These are phyloP conservation scores for Penicillium diatomitis DNA, from an alignment of 495 filamentous ascomycete genomes.

Conservation along the genomic window DNA sequence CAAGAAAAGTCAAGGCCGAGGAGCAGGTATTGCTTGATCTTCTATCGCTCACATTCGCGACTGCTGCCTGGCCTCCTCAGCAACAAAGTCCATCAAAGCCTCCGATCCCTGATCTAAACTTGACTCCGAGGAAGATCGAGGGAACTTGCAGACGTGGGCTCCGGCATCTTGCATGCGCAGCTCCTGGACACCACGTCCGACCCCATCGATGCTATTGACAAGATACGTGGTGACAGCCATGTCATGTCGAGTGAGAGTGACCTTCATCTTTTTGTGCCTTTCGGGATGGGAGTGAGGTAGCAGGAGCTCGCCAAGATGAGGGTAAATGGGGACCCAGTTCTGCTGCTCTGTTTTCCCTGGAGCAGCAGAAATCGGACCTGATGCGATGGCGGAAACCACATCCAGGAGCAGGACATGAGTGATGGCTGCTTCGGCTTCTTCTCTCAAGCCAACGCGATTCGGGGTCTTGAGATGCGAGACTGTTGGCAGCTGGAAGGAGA, in stretches of 20 bases:
- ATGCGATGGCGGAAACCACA: slow-evolving; percentile 25
- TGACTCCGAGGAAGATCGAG: not conserved
- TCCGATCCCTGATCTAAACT: not conserved
- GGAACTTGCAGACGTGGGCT: slow-evolving; percentile 20
- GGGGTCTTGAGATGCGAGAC: slow-evolving; percentile 30
- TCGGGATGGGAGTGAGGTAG: slow-evolving; percentile 10
- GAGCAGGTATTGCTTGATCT: too few relatives aligned
- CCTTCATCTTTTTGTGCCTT: slow-evolving; percentile 28
- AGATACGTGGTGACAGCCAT: slow-evolving; percentile 20
- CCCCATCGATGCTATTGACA: slow-evolving; percentile 13
- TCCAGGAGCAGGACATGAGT: slow-evolving; percentile 34
- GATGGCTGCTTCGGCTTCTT: slow-evolving; percentile 30
- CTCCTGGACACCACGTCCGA: slow-evolving; percentile 8
- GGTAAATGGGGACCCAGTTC: slow-evolving; percentile 28
- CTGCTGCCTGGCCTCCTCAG: slow-evolving; percentile 8
- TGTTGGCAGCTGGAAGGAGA: slow-evolving; percentile 30
- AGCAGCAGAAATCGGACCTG: slow-evolving; percentile 1
- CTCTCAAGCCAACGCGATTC: slow-evolving; percentile 23
- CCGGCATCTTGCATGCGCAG: slow-evolving; percentile 1
- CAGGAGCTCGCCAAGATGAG: slow-evolving; percentile 35
- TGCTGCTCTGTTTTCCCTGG: not conserved
- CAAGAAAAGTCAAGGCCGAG: not conserved
- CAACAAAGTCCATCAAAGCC: slow-evolving; percentile 27
- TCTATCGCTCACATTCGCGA: too few relatives aligned
- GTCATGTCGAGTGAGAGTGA: slow-evolving; percentile 24